Base-by-base conservation (phyloP, 768 basidiomycete genomes). In the Auriscalpium microsporum region DNA sequence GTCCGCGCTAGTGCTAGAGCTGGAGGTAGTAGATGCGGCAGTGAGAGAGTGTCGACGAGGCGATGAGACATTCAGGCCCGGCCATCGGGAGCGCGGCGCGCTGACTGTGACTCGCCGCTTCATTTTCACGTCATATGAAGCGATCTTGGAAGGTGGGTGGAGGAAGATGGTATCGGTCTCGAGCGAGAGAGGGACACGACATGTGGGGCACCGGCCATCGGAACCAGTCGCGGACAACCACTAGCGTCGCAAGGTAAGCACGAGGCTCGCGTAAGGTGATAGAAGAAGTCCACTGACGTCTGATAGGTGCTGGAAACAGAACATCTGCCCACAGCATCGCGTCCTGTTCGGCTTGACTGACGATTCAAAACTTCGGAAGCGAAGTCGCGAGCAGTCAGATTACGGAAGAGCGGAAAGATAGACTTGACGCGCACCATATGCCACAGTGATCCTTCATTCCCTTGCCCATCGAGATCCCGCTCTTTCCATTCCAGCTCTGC, bases 141-240 rank as follows among this genome's bases (percentile, higher is more conserved):
- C 53, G 35, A 38, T 34, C 38, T 56, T 56, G 13, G 36, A 58
- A 1, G 58, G 61, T 19, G 61, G 35, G 16, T 62, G 61, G 17
- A 62, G 59, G 35, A 6, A 52, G 16, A 62, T 62, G 1, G 61
- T 62, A 49, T 62, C 61, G 2, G 36, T 42, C 53, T 60, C 61
- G 2, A 62, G 10, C 10, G 61, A 57, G 34, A 61, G 47, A 9
- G 56, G 55, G 23, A 62, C 61, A 0, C 58, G 60, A 36, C 61
- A 62, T 2, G 61, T 62, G 9, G 61, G 61, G 46, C 61, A 62
- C 10, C 61, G 61, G 38, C 61, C 61, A 48, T 62, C 61, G 4
- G 61, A 60, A 13, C 51, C 52, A 7, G 16, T 17, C 28, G 53
- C 58, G 1, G 53, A 55, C 11, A 62, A 35, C 61, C 61, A 62